Evolutionary conservation across 2,329 filamentous ascomycete genomes (phyloP).

Genomic region (Fonsecaea multimorphosa): DNA sequence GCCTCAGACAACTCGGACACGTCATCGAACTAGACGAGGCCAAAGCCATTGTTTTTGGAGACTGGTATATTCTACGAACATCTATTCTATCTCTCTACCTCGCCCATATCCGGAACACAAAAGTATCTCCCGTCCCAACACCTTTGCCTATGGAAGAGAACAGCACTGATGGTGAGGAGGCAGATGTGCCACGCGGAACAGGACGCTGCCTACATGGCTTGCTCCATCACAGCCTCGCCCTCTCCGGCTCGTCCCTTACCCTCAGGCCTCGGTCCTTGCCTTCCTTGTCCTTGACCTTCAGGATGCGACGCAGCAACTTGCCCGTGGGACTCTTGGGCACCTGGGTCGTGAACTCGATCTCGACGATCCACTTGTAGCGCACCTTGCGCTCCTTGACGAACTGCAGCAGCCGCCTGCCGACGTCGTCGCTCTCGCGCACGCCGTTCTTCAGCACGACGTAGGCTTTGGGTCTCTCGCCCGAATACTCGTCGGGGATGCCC

Average conservation of each 20-base stretch:
- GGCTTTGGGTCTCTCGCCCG: slow-evolving; percentile 68
- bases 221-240: slow-evolving; percentile 60
- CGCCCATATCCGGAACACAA: no score
- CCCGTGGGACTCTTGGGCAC: slow-evolving; percentile 77
- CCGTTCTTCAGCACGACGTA: slow-evolving; percentile 86
- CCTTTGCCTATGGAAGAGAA: no score
- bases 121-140: no score
- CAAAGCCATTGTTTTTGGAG: no score
- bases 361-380: slow-evolving; percentile 48
- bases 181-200: no score
- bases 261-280: slow-evolving; percentile 29
- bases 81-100: no score
- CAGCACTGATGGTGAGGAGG: not conserved
- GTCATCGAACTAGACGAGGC: no score
- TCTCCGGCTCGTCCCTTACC: slow-evolving; percentile 50
- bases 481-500: slow-evolving; percentile 67
- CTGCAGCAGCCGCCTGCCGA: slow-evolving; percentile 60
- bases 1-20: no score
- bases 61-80: no score
- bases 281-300: slow-evolving; percentile 50
- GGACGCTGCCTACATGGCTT: no score
- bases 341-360: slow-evolving; percentile 49
- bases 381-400: slow-evolving; percentile 39
- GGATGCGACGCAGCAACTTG: slow-evolving; percentile 71
- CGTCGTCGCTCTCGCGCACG: slow-evolving; percentile 61